Conservation (phyloP, 2,329 filamentous ascomycete genomes). For the Aspergillus pseudonomiae region DNA sequence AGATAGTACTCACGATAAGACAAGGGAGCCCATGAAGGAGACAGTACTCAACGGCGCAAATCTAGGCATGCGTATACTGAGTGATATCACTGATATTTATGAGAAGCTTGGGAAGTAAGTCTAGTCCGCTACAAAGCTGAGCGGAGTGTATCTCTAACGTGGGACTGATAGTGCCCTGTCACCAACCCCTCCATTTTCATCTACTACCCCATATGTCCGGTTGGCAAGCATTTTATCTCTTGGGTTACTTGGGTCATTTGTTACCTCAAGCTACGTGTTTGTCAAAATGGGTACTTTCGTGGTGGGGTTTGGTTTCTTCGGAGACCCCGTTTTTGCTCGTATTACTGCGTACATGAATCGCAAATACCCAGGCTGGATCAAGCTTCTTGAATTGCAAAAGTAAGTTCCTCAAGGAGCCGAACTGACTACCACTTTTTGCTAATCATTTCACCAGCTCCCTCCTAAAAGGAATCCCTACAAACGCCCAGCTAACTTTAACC, state of each 20-base stretch:
- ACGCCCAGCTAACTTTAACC: conserved; percentile 81
- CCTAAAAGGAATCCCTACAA: conserved; percentile 80
- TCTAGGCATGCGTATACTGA: conserved; percentile 69
- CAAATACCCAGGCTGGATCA: conserved; percentile 71
- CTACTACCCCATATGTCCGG: conserved; percentile 55
- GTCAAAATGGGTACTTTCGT: conserved; percentile 68
- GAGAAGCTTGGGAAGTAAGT: conserved; percentile 64
- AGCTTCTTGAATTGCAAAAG: conserved; percentile 73
- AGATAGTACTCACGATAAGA: conserved; percentile 60
- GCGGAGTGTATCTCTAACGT: not conserved
- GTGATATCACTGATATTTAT: conserved; percentile 64
- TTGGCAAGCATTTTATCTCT: conserved; percentile 59
- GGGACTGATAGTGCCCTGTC: conserved; percentile 54
- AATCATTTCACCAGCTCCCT: conserved; percentile 56
- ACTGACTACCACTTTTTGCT: not conserved
- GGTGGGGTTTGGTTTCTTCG: conserved; percentile 75
- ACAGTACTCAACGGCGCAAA: conserved; percentile 77
- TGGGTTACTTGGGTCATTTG: conserved; percentile 55
- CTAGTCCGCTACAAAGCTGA: not conserved
- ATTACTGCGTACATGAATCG: conserved; percentile 54
- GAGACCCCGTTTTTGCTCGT: conserved; percentile 70
- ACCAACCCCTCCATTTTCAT: conserved; percentile 65
- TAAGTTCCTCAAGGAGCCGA: conserved; percentile 29
- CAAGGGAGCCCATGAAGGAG: conserved; percentile 77
- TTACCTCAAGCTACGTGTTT: conserved; percentile 63